A percentile compares a stretch with the other conserved stretches of the same genome.
Evolutionary conservation across 768 basidiomycete genomes (phyloP).

Genomic region (Lentinus brumalis): DNA sequence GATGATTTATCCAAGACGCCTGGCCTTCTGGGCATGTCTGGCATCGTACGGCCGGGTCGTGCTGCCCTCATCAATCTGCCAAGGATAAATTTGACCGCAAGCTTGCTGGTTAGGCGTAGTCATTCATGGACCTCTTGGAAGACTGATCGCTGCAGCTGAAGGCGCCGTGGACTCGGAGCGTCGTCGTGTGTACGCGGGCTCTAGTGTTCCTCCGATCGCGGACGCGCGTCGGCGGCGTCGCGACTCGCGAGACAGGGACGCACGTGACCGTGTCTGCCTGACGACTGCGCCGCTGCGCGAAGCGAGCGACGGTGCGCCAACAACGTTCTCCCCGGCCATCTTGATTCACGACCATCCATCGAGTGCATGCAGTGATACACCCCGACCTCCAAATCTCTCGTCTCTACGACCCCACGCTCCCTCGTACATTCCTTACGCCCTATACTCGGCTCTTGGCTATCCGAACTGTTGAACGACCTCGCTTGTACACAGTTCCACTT

Average conservation of each 20-base stretch:
- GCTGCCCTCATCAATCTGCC: too few species aligned
- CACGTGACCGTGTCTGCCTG: slow-evolving; percentile 1
- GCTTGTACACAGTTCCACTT: background rate
- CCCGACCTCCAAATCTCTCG: background rate
- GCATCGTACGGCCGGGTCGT: too few species aligned
- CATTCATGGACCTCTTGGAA: too few species aligned
- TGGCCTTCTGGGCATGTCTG: too few species aligned
- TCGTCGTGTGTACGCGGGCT: too few species aligned
- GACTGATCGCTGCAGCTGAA: too few species aligned
- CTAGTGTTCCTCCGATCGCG: too few species aligned
- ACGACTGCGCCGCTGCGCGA: background rate
- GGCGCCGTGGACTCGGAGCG: too few species aligned
- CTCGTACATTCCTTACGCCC: background rate
- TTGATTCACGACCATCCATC: background rate
- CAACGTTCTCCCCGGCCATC: slow-evolving; percentile 1
- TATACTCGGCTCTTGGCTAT: background rate
- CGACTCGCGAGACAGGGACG: background rate
- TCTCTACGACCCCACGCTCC: background rate
- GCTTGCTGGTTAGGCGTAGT: too few species aligned
- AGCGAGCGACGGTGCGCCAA: background rate
- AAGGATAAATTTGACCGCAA: too few species aligned
- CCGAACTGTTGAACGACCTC: background rate
- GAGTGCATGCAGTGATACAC: background rate
- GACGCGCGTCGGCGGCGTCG: too few species aligned
- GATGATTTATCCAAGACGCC: too few species aligned